Base-by-base conservation (phyloP, 2,329 filamentous ascomycete species). In the Ciborinia camelliae region DNA sequence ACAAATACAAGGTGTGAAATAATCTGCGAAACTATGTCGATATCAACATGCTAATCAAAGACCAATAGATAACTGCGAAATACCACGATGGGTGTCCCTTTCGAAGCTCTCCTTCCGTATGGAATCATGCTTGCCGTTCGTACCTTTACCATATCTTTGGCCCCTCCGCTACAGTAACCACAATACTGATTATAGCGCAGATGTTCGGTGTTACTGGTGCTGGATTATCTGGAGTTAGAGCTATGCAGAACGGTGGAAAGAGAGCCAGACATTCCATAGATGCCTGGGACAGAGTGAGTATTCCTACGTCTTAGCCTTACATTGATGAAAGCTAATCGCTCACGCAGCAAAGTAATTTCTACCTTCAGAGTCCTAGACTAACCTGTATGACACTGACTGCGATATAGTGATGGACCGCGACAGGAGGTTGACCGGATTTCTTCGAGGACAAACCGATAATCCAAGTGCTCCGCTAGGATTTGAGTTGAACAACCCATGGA, bases 401-500 rank as follows among this genome's bases (percentile, higher is more conserved):
- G 45, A 23, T 41, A 39, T 51, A 79, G 77, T 79, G 77, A 78
- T 79, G 77, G 76, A 78, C 64, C 75, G 77, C 50, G 77, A 79
- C 65, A 69, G 75, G 59, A 76, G 77, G 66, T 73, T 79, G 69
- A 79, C 77, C 18, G 77, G 77, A 62, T 73, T 60, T 41, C 68
- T 77, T 66, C 74, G 77, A 68, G 77, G 77, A 57, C 77, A 79
- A 68, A 75, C 73, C 41, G 77, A 77, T 64, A 73, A 72, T 51
- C 68, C 75, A 52, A 68, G 68, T 23, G 77, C 77, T 55, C 77
- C 77, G 14, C 51, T 69, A 23, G 77, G 76, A 60, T 79, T 77
- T 68, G 77, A 78, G 67, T 66, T 78, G 66, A 79, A 75, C 71
- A 79, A 78, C 65, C 75, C 75, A 62, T 79, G 77, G 77, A 77